phyloP scores from a whole-genome alignment of 495 filamentous ascomycete genomes.

The Daldinia grandis region DNA sequence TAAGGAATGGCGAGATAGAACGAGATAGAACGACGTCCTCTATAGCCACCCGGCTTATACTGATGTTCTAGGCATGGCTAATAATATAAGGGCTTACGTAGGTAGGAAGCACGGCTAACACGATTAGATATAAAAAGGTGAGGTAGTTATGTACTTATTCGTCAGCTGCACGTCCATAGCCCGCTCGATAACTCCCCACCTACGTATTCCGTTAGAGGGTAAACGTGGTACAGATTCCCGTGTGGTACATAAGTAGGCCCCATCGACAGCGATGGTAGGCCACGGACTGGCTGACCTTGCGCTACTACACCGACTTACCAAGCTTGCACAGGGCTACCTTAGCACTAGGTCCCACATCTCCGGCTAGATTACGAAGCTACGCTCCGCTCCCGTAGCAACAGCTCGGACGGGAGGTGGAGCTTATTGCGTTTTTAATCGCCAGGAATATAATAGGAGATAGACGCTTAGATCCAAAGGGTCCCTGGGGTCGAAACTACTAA shows the following conservation, averaged over 20 bases:
- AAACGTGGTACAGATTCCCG: slow-evolving; percentile 36
- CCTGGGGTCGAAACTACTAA: slow-evolving; percentile 8
- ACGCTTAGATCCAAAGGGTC: slow-evolving; percentile 17
- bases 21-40: background rate
- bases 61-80: background rate
- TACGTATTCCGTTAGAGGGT: slow-evolving; percentile 21
- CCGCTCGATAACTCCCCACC: slow-evolving; percentile 22
- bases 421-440: slow-evolving; percentile 1
- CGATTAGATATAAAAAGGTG: slow-evolving; percentile 6
- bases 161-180: slow-evolving; percentile 30
- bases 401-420: slow-evolving; percentile 34
- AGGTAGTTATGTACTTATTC: slow-evolving; percentile 25
- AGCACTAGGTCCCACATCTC: slow-evolving; percentile 35
- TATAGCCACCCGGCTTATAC: background rate
- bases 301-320: slow-evolving; percentile 23
- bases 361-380: slow-evolving; percentile 27
- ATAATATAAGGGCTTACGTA: background rate
- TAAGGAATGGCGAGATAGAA: background rate
- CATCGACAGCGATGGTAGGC: slow-evolving; percentile 27
- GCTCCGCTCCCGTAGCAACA: slow-evolving; percentile 15
- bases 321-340: slow-evolving; percentile 33
- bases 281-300: slow-evolving; percentile 39
- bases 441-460: slow-evolving; percentile 10
- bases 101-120: background rate
- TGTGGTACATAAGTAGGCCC: slow-evolving; percentile 32